phyloP scores from a whole-genome alignment of 164 flowering plant species.

The Platanus orientalis region DNA sequence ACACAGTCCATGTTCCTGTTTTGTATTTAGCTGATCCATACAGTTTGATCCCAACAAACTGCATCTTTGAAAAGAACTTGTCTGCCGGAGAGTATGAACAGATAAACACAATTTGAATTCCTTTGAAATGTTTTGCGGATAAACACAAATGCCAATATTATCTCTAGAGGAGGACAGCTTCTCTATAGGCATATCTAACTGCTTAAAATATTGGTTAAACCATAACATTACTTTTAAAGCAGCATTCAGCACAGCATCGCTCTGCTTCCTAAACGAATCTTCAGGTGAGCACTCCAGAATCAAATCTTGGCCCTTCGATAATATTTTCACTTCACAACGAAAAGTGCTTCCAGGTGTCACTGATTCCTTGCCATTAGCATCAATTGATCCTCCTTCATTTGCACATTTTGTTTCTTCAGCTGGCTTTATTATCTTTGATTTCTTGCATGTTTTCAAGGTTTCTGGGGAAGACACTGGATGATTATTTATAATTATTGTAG shows the following conservation, averaged over 20 bases:
- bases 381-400: constrained; percentile 21
- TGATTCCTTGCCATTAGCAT: constrained; percentile 18
- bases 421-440: constrained; percentile 27
- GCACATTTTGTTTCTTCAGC: constrained; percentile 14
- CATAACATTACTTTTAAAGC: constrained; percentile 65
- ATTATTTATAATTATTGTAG: constrained; percentile 18
- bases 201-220: constrained; percentile 50
- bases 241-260: constrained; percentile 65
- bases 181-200: constrained; percentile 39
- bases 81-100: constrained; percentile 26
- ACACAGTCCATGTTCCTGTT: constrained; percentile 19
- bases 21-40: constrained; percentile 6
- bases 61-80: constrained; percentile 17
- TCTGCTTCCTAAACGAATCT: constrained; percentile 53
- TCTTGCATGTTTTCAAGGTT: constrained; percentile 28
- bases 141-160: constrained; percentile 30
- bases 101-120: constrained; percentile 35
- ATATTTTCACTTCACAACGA: constrained; percentile 60
- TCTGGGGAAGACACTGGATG: constrained; percentile 25
- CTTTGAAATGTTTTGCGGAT: constrained; percentile 30
- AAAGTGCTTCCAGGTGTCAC: constrained; percentile 27
- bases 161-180: constrained; percentile 26
- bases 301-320: constrained; percentile 47
- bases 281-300: constrained; percentile 50
- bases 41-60: constrained; percentile 11